Evolutionary conservation across 371 early-diverging fungal species (phyloP), one percentile per base, ranked within the genome.

Genomic region (Lichtheimia ramosa): DNA sequence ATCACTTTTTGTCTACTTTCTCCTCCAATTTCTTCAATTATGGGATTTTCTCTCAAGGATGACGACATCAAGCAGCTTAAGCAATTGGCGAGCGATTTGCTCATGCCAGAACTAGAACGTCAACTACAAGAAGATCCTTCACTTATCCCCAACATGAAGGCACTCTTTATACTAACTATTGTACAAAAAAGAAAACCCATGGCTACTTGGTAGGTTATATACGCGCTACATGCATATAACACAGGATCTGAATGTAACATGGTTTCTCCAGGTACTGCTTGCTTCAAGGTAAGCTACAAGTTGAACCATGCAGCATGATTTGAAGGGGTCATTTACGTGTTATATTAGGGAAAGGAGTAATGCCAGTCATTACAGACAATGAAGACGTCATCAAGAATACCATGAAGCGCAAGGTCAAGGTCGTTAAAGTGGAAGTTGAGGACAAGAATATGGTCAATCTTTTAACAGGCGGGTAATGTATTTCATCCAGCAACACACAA

Each of bases 81-180:
- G 16, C 63, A 59, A 27, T 63, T 68, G 20, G 57, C 58, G 5
- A 59, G 73, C 18, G 65, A 67, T 23, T 54, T 76, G 20, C 52
- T 79, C 10, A 43, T 79, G 16, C 80, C 80, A 27, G 80, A 79
- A 55, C 63, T 79, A n/a, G 68, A 76, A 25, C 74, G 77, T 8
- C 80, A 79, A 55, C 56, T 79, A 14, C 41, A 43, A 12, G 66
- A 63, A 59, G 80, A 79, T 48, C 59, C 61, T 12, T 53, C 58
- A 1, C 64, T 79, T 18, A 74, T 75, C 74, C 79, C 79, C 18
- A 75, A 75, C 58, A 46, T 79, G 21, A 75, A 79, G 51, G 79
- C 74, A 1, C 63, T 75, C 39, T 79, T 75, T 52, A 57, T 79
- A 34, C 42, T 79, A 18, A 73, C 68, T n/a, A 72, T 79, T 2